phyloP scores from a whole-genome alignment of 345 rosid genomes.

The Lepidium sativum region DNA sequence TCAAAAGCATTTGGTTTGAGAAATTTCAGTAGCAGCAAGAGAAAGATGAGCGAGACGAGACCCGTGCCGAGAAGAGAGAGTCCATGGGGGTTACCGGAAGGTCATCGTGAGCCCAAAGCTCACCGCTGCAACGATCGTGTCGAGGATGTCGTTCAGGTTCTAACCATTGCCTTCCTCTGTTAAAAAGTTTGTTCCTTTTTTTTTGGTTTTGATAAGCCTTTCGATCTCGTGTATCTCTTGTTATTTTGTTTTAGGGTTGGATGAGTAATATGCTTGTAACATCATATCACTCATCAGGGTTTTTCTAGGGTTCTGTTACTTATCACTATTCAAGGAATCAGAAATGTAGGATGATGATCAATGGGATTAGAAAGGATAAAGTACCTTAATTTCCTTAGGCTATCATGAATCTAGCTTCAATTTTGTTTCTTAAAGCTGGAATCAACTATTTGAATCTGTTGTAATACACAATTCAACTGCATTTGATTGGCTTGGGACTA shows the following conservation, averaged over 20 bases:
- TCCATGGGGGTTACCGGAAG: conserved; percentile 81
- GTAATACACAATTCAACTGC: background rate
- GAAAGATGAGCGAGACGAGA: conserved; percentile 66
- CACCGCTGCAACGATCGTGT: conserved; percentile 94
- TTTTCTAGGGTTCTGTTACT: conserved; percentile 7
- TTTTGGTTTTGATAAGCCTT: background rate
- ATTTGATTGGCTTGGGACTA: background rate
- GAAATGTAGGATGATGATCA: background rate
- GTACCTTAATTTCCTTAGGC: background rate
- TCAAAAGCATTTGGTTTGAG: background rate
- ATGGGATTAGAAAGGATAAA: background rate
- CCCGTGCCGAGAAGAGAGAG: conserved; percentile 93
- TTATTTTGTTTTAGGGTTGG: background rate
- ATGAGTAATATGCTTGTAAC: background rate
- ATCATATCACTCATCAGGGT: background rate
- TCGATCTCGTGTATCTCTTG: background rate
- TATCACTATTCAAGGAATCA: background rate
- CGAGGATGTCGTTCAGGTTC: conserved; percentile 83
- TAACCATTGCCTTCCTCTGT: background rate
- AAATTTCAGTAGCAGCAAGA: background rate
- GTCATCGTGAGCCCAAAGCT: conserved; percentile 77
- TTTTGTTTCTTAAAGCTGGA: conserved; percentile 4
- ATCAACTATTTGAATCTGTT: background rate
- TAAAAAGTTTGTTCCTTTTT: background rate
- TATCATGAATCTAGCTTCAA: background rate